Evolutionary conservation across 805 yeast genomes (phyloP), one percentile per base, ranked within the genome.

Genomic region (Teunomyces stri): DNA sequence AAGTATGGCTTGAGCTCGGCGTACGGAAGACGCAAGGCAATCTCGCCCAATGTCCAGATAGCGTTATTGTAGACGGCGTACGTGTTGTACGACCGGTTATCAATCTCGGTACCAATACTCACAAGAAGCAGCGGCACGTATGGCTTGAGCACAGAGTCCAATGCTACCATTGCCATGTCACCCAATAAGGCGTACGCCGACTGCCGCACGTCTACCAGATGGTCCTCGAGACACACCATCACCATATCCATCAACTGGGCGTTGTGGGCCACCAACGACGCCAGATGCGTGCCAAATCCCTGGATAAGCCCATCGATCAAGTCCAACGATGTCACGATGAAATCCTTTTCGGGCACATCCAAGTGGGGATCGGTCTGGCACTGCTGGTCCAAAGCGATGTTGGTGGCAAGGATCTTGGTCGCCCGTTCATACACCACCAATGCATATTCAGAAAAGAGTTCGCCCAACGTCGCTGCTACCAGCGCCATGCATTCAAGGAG

Each of bases 31-130:
- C 87, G 78, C 58, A 90, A 72, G 3, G 89, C 76, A 27, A 94
- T 81, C 63, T 94, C 96, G 38, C 99, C 98, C 11, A 87, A 69
- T 1, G 96, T 81, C 99, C 99, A 94, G 43, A 89, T 82, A 1
- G 98, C 94, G 65, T 94, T 94, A 66, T 87, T 88, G 57, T 84
- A 84, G 2, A 87, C 89, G 0, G 92, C 81, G 50, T 70, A 74
- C 1, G 83, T 70, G 40, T 68, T 70, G 58, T 66, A 74, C 7
- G 72, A 66, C 49, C 83, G 65, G 51, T 75, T 72, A 53, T 81
- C 77, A 55, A 87, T 76, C 63, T 87, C 95, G 49, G 78, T 79
- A 4, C 86, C 83, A 51, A 90, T 82, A 49, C 82, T 76, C n/a
- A 81, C 72, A 51, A 89, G 67, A 16, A 88, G 69, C 39, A 78